These are phyloP conservation scores for Lithospermum erythrorhizon DNA, from an alignment of 257 asterid genomes.

Conservation along the genomic window DNA sequence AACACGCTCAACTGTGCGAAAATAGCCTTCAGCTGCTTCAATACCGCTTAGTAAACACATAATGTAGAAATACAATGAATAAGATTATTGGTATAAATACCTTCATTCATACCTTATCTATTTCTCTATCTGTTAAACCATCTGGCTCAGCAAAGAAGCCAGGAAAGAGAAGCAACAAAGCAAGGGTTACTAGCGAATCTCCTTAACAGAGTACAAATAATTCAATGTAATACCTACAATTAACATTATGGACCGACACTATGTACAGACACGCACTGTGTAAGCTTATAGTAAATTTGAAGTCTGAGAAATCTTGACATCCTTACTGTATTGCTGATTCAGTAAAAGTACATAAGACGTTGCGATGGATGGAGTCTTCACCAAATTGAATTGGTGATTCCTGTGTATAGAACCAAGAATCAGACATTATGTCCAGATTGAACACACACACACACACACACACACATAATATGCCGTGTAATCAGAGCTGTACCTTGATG, in stretches of 20 bases:
- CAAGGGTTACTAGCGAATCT: conserved; percentile 15
- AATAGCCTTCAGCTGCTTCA: too few species aligned
- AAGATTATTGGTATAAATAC: too few species aligned
- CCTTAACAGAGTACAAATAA: too few species aligned
- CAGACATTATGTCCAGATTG: not conserved
- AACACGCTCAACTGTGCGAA: too few species aligned
- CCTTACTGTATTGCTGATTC: conserved; percentile 16
- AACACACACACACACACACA: not conserved
- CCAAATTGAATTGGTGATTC: conserved; percentile 6
- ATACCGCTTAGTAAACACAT: too few species aligned
- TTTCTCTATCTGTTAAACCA: too few species aligned
- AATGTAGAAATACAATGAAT: too few species aligned
- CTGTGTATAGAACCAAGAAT: not conserved
- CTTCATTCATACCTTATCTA: too few species aligned
- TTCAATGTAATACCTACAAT: conserved; percentile 27
- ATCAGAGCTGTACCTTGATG: conserved; percentile 2
- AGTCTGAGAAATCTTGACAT: not conserved
- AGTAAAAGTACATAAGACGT: conserved; percentile 1
- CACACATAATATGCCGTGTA: not conserved
- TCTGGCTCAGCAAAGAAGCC: too few species aligned
- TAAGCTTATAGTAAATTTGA: not conserved
- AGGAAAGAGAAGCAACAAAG: conserved; percentile 8
- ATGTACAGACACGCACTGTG: conserved; percentile 25
- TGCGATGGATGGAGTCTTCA: conserved; percentile 18
- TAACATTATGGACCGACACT: conserved; percentile 27